Evolutionary conservation across 305 asterid genomes (phyloP).

Genomic region (Withania somnifera): DNA sequence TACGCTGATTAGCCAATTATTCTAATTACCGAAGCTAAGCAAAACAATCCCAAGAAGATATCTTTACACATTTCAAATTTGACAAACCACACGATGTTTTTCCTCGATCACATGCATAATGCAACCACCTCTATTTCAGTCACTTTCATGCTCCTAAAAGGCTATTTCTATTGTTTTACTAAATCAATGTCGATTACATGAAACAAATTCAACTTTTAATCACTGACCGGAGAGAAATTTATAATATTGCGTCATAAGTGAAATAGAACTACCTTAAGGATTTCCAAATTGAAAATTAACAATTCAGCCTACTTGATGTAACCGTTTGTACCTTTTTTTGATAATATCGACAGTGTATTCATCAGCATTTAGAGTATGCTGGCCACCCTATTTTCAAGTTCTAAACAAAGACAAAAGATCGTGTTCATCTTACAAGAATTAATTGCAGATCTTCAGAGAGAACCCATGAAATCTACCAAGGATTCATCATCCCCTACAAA

Average conservation of each 20-base stretch:
- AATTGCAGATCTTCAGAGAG: not conserved
- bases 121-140: not conserved
- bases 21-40: not conserved
- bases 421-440: not conserved
- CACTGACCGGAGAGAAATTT: not conserved
- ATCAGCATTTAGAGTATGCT: not conserved
- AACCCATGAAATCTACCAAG: not conserved
- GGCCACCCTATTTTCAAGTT: not conserved
- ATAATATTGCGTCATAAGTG: not conserved
- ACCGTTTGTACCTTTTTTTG: not conserved
- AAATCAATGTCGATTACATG: not conserved
- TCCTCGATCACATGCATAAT: not conserved
- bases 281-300: not conserved
- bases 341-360: not conserved
- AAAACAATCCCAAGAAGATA: not conserved
- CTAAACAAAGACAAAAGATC: not conserved
- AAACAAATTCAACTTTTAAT: not conserved
- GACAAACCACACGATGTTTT: not conserved
- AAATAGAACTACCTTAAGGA: not conserved
- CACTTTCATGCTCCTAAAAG: not conserved
- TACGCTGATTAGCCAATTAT: not conserved
- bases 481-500: not conserved
- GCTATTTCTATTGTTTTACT: not conserved
- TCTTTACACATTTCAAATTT: not conserved
- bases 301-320: not conserved